These are phyloP conservation scores for Leccinum colubrinum DNA, from an alignment of 1,284 basidiomycete species.

Conservation along the genomic window DNA sequence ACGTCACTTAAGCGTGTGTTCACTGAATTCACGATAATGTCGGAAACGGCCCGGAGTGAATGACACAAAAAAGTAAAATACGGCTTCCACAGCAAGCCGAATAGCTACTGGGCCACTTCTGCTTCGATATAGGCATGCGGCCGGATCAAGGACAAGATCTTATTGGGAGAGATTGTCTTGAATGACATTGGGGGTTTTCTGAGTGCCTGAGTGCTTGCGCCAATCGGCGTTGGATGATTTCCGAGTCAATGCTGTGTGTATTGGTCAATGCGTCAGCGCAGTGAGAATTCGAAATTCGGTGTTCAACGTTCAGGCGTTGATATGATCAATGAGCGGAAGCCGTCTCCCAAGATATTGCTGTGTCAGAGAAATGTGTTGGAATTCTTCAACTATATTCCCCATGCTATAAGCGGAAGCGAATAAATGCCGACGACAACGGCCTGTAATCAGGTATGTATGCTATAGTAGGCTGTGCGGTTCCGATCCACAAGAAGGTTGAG, in stretches of 20 bases:
- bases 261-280: not conserved
- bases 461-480: not conserved
- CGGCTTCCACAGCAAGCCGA: not conserved
- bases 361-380: not conserved
- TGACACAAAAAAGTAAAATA: not conserved
- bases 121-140: not conserved
- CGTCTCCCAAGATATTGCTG: constrained; percentile 1
- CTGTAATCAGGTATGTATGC: not conserved
- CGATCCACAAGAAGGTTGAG: constrained; percentile 10
- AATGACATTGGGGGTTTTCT: not conserved
- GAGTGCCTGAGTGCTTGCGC: constrained; percentile 4
- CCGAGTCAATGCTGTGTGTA: constrained; percentile 10
- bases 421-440: not conserved
- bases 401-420: not conserved
- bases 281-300: constrained; percentile 12
- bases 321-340: constrained; percentile 4
- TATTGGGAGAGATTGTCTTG: constrained; percentile 1
- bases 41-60: constrained; percentile 2
- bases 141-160: constrained; percentile 6
- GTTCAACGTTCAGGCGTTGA: not conserved
- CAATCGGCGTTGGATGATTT: not conserved
- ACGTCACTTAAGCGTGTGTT: not conserved
- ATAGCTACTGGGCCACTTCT: not conserved
- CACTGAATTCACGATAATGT: not conserved
- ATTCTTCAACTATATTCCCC: not conserved